Percentiles rank a stretch among this genome's conserved stretches.
Conservation (phyloP, 2,329 filamentous ascomycete genomes). For the Neopestalotiopsis clavispora region DNA sequence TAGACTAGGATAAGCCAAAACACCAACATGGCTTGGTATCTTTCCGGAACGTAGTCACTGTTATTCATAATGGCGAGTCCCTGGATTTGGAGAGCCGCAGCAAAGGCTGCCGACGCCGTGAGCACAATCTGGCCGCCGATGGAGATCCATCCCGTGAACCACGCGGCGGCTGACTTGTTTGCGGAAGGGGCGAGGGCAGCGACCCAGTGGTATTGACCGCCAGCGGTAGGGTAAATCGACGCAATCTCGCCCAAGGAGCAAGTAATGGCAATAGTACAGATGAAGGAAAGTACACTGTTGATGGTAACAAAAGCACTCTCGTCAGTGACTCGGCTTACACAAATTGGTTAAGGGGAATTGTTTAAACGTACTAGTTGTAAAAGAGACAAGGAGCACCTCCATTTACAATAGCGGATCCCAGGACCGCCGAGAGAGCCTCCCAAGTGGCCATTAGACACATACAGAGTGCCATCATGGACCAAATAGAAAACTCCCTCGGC, state of each 20-base stretch:
- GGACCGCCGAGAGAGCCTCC: conserved; percentile 52
- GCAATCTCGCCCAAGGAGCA: conserved; percentile 45
- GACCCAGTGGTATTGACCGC: conserved; percentile 51
- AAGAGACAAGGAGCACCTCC: conserved; percentile 52
- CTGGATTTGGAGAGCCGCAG: conserved; percentile 48
- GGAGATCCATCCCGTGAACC: conserved; percentile 50
- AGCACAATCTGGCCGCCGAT: conserved; percentile 51
- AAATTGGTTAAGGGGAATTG: background rate
- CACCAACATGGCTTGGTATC: conserved; percentile 52
- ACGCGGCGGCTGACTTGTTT: conserved; percentile 40
- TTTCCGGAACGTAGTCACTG: conserved; percentile 42
- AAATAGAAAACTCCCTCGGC: conserved; percentile 42
- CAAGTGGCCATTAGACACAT: conserved; percentile 56
- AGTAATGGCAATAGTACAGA: conserved; percentile 44
- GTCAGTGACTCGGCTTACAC: background rate
- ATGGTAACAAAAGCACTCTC: background rate
- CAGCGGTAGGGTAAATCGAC: conserved; percentile 41
- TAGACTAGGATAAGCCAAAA: conserved; percentile 50
- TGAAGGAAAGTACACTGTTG: conserved; percentile 44
- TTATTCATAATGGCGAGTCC: conserved; percentile 48
- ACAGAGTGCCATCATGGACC: conserved; percentile 48
- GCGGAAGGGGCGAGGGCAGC: conserved; percentile 40
- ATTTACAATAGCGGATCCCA: conserved; percentile 47
- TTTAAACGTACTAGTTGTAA: conserved; percentile 44
- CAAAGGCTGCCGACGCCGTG: conserved; percentile 52